A percentile compares a stretch with the other conserved stretches of the same genome.
phyloP scores from a whole-genome alignment of 2,329 filamentous ascomycete genomes.

The Escovopsis sp. region DNA sequence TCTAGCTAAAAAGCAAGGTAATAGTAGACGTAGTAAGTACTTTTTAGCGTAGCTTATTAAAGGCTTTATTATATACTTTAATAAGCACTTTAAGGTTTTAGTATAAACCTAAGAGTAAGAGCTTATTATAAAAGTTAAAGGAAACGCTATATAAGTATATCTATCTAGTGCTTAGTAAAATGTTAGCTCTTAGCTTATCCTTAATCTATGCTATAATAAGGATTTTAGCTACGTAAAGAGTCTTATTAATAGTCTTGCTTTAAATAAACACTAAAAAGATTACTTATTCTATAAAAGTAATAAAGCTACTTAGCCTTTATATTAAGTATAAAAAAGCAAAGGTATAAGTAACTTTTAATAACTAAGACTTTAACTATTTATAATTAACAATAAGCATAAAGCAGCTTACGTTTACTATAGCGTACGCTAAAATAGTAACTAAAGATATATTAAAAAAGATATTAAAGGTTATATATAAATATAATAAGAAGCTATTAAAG shows the following conservation, averaged over 20 bases:
- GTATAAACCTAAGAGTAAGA: not conserved
- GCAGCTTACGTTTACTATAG: too few species aligned
- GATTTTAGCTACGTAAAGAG: too few species aligned
- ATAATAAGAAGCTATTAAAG: too few species aligned
- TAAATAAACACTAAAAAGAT: not conserved
- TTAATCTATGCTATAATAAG: not conserved
- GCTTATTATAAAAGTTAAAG: slow-evolving; percentile 1
- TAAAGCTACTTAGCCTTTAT: not conserved
- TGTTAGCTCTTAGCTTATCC: not conserved
- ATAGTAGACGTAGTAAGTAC: too few species aligned
- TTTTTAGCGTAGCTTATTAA: too few species aligned
- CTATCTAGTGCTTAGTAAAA: not conserved
- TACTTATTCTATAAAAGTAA: not conserved
- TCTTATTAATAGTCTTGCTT: too few species aligned
- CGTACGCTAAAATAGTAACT: too few species aligned
- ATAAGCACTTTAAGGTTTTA: not conserved
- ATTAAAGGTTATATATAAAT: too few species aligned
- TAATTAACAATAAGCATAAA: slow-evolving; percentile 1
- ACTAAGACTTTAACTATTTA: not conserved
- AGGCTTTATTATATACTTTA: not conserved
- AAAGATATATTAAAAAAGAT: too few species aligned
- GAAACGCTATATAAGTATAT: not conserved
- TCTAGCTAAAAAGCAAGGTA: too few species aligned
- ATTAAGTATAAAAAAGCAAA: not conserved
- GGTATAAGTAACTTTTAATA: not conserved